phyloP scores from a whole-genome alignment of 2,329 filamentous ascomycete genomes.

The Colletotrichum spaethianum region DNA sequence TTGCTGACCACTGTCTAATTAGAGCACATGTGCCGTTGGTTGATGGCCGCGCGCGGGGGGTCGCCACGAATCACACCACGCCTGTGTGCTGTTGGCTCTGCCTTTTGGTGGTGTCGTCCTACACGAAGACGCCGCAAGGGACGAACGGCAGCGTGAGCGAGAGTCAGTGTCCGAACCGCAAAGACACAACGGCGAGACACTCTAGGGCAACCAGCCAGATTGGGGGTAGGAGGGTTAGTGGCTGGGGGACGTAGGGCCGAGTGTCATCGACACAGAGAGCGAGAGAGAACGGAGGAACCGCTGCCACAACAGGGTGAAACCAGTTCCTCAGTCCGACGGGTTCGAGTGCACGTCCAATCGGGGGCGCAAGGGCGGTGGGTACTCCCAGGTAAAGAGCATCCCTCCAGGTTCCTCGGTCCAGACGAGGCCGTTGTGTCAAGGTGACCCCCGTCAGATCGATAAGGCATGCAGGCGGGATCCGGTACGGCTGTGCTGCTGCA shows the following conservation, averaged over 20 bases:
- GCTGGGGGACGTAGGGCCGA: background rate
- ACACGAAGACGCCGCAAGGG: background rate
- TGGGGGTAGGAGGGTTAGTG: too few species aligned
- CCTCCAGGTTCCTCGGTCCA: background rate
- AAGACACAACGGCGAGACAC: background rate
- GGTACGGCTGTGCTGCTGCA: background rate
- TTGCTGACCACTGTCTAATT: background rate
- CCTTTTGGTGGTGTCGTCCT: slow-evolving; percentile 12
- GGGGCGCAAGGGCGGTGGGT: slow-evolving; percentile 10
- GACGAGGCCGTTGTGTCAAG: slow-evolving; percentile 5
- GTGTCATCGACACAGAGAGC: background rate
- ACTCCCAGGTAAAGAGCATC: background rate
- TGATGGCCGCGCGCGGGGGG: slow-evolving; percentile 21
- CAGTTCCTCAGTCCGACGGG: slow-evolving; percentile 4
- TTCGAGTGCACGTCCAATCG: slow-evolving; percentile 7
- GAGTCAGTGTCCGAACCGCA: background rate
- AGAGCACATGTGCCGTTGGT: background rate
- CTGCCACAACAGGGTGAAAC: slow-evolving; percentile 12
- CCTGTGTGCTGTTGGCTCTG: background rate
- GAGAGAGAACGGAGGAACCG: background rate
- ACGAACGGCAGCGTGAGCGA: background rate
- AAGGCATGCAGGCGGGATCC: background rate
- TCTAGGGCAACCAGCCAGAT: background rate
- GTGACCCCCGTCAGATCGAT: slow-evolving; percentile 34
- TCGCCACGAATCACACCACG: background rate